Conservation (phyloP, 805 yeast genomes). For the Monosporozyma unispora region DNA sequence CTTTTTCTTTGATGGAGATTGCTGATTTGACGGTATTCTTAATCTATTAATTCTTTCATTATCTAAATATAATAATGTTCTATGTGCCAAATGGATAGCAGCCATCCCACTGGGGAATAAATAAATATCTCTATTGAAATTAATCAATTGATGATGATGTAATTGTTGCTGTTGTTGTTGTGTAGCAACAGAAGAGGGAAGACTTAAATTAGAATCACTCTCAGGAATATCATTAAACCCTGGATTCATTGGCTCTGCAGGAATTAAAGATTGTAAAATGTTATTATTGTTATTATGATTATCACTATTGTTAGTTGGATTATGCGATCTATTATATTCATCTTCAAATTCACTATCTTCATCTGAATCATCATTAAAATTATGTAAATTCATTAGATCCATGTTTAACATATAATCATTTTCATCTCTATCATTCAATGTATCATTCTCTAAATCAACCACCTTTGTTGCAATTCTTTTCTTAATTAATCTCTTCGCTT, state of each 20-base stretch:
- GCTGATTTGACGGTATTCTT: slow-evolving; percentile 10
- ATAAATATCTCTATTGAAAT: slow-evolving; percentile 53
- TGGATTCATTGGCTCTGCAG: slow-evolving; percentile 21
- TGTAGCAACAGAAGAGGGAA: not conserved
- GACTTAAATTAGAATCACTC: not conserved
- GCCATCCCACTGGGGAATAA: slow-evolving; percentile 92
- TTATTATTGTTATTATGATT: slow-evolving; percentile 1
- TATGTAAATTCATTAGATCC: slow-evolving; percentile 1
- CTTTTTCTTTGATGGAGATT: slow-evolving; percentile 31
- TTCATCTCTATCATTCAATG: not conserved
- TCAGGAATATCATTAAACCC: slow-evolving; percentile 7
- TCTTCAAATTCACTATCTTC: slow-evolving; percentile 1
- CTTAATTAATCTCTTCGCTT: slow-evolving; percentile 67
- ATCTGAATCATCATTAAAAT: slow-evolving; percentile 1
- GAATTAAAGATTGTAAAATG: slow-evolving; percentile 15
- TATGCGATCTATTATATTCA: not conserved
- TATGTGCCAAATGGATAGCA: slow-evolving; percentile 72
- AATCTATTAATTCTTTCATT: slow-evolving; percentile 21
- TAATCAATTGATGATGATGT: not conserved
- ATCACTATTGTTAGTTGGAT: not conserved
- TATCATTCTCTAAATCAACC: slow-evolving; percentile 29
- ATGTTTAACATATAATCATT: slow-evolving; percentile 1
- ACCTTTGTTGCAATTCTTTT: slow-evolving; percentile 66
- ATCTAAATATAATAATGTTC: slow-evolving; percentile 36
- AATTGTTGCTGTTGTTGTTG: not conserved